Evolutionary conservation across 768 basidiomycete genomes (phyloP).

Genomic region (Russula dissimulans): DNA sequence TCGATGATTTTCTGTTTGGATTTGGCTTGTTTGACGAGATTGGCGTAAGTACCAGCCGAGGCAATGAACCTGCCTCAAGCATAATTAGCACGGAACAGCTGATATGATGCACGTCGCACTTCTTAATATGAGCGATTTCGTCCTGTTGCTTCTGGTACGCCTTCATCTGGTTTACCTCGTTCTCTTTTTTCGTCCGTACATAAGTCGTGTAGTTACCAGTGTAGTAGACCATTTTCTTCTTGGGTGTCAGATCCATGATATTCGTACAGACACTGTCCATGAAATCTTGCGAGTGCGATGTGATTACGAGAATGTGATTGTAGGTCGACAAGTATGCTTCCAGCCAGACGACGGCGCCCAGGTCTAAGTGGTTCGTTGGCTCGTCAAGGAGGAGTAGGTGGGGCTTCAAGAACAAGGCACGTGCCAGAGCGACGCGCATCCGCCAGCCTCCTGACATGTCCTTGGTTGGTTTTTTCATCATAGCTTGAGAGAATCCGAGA

Average conservation of each 20-base stretch:
- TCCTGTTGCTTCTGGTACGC: constrained; percentile 98
- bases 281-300: constrained; percentile 98
- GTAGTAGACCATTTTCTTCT: constrained; percentile 93
- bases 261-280: constrained; percentile 98
- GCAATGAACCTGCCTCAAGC: constrained; percentile 74
- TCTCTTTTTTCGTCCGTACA: constrained; percentile 91
- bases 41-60: constrained; percentile 99
- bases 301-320: constrained; percentile 97
- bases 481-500: constrained; percentile 79
- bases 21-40: constrained; percentile 97
- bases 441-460: constrained; percentile 99
- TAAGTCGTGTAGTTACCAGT: constrained; percentile 96
- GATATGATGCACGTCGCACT: constrained; percentile 40
- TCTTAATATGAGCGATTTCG: constrained; percentile 96
- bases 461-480: constrained; percentile 96
- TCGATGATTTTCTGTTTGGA: constrained; percentile 99
- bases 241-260: constrained; percentile 89
- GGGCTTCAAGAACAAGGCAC: constrained; percentile 93
- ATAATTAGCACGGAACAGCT: background rate
- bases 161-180: constrained; percentile 99
- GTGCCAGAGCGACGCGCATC: constrained; percentile 95
- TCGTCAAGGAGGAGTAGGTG: constrained; percentile 93
- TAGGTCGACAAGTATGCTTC: constrained; percentile 97
- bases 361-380: constrained; percentile 87
- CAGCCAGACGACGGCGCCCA: constrained; percentile 97